Conservation (phyloP, 164 flowering plant species). For the Liquidambar formosana region DNA sequence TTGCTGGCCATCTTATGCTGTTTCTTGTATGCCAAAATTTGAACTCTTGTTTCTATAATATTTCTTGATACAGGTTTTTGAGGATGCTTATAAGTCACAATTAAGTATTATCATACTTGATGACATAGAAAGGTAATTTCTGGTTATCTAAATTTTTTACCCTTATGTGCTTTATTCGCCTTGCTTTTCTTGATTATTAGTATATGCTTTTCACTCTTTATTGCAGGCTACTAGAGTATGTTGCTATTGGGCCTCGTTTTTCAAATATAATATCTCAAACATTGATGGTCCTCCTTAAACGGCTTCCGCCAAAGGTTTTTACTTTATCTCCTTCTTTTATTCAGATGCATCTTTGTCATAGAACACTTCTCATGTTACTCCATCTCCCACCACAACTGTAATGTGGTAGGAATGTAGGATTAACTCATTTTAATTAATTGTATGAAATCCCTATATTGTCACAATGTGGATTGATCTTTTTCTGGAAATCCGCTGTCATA, state of each 20-base stretch:
- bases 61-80: constrained; percentile 68
- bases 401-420: too few species aligned
- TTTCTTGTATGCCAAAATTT: constrained; percentile 1
- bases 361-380: too few species aligned
- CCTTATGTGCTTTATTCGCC: background rate
- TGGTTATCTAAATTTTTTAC: background rate
- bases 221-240: constrained; percentile 82
- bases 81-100: constrained; percentile 96
- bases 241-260: constrained; percentile 92
- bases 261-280: constrained; percentile 89
- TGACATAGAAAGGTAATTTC: constrained; percentile 85
- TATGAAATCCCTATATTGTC: too few species aligned
- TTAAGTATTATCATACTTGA: constrained; percentile 89
- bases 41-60: background rate
- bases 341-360: too few species aligned
- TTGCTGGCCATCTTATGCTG: background rate
- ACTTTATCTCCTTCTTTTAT: background rate
- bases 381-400: too few species aligned
- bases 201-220: background rate
- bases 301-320: constrained; percentile 91
- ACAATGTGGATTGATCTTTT: too few species aligned
- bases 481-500: too few species aligned
- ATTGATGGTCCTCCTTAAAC: constrained; percentile 79
- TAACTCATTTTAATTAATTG: too few species aligned
- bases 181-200: background rate